These are phyloP conservation scores for Fusarium keratoplasticum DNA, from an alignment of 2,329 filamentous ascomycete species.

Conservation along the genomic window DNA sequence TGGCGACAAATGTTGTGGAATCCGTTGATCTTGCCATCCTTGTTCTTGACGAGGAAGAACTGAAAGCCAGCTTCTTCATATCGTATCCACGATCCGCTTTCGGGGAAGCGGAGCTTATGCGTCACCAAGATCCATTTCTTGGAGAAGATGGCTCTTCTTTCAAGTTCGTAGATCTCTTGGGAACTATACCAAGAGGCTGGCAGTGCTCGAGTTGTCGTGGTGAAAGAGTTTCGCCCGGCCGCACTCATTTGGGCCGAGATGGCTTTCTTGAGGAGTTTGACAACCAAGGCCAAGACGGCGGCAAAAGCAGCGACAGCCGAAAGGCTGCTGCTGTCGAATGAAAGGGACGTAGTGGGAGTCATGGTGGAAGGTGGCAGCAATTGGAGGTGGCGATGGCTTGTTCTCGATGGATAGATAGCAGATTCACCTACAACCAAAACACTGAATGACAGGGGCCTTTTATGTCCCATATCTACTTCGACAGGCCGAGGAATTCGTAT, in stretches of 20 bases:
- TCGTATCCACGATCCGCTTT: conserved; percentile 65
- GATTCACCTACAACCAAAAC: background rate
- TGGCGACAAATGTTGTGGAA: conserved; percentile 73
- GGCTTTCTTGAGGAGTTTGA: conserved; percentile 30
- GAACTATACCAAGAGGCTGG: conserved; percentile 63
- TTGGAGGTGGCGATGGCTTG: background rate
- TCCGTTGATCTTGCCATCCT: conserved; percentile 62
- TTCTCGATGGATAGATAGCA: background rate
- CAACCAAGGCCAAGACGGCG: conserved; percentile 46
- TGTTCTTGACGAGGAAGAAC: conserved; percentile 64
- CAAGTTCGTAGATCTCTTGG: conserved; percentile 63
- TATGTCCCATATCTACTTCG: background rate
- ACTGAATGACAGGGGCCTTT: background rate
- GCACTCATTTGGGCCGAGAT: conserved; percentile 2
- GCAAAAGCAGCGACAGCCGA: conserved; percentile 31
- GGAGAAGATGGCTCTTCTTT: conserved; percentile 66
- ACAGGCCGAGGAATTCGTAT: background rate
- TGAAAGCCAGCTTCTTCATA: conserved; percentile 65
- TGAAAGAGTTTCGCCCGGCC: background rate
- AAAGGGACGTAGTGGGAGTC: background rate
- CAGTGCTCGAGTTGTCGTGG: conserved; percentile 49
- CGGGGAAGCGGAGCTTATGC: conserved; percentile 60
- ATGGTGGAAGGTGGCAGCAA: background rate
- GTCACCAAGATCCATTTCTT: conserved; percentile 67
- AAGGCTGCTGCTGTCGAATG: conserved; percentile 20